Conservation (phyloP, 164 flowering plant genomes). For the Magnolia officinalis region DNA sequence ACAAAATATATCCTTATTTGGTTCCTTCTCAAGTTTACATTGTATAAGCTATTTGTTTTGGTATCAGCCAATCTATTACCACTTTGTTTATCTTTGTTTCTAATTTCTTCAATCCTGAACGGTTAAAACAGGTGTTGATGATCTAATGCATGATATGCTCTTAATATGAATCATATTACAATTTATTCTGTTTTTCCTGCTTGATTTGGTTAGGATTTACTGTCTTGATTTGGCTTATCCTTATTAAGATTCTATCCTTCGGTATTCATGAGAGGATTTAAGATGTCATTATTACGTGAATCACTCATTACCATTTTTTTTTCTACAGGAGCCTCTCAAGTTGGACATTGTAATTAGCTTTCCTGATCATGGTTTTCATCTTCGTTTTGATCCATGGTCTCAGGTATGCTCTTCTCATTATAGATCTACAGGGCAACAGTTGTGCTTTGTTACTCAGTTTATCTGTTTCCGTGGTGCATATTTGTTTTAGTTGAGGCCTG, state of each 20-base stretch:
- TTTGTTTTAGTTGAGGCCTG: too few species aligned
- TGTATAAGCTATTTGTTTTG: neutral
- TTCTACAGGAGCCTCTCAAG: slow-evolving; percentile 76
- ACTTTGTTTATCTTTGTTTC: too few species aligned
- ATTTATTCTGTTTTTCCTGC: too few species aligned
- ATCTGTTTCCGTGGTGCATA: too few species aligned
- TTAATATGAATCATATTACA: too few species aligned
- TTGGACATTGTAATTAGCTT: slow-evolving; percentile 89
- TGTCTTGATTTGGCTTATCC: too few species aligned
- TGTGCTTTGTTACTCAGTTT: neutral
- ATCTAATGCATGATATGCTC: too few species aligned
- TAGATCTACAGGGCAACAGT: neutral
- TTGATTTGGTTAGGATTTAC: too few species aligned
- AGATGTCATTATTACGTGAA: neutral
- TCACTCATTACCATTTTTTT: neutral
- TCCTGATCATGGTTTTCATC: slow-evolving; percentile 98
- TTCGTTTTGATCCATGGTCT: slow-evolving; percentile 95
- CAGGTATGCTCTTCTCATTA: slow-evolving; percentile 47
- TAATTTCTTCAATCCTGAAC: too few species aligned
- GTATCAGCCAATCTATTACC: neutral
- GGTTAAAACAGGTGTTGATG: too few species aligned
- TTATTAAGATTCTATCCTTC: too few species aligned
- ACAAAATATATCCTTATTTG: neutral
- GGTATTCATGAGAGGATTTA: too few species aligned
- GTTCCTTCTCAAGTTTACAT: neutral